Evolutionary conservation across 768 basidiomycete genomes (phyloP), one percentile per base, ranked within the genome.

Genomic region (Leccinum imitatum): DNA sequence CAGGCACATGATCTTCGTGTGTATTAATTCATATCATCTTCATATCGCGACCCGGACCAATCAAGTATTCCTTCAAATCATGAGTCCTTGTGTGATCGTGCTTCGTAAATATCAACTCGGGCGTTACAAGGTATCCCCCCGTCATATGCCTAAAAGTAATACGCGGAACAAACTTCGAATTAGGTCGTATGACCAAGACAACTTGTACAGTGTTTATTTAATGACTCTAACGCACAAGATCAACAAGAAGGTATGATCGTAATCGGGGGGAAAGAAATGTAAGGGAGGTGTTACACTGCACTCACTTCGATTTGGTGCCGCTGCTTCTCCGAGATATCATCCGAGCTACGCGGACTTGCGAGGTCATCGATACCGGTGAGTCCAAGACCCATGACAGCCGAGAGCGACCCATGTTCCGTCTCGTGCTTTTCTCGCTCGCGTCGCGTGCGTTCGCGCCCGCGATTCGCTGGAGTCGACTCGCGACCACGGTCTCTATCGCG

Each of bases 301-400:
- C 19, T 46, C 6, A 0, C 19, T 46, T 46, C 44, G 44, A 46
- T 21, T 46, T 46, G 44, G 19, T 46, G 11, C 10, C 19, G 54
- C 41, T 17, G 25, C 47, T 70, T 72, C 53, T 64, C 66, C 8
- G 9, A 10, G 4, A 59, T 6, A 39, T 72, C 72, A 14, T 60
- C 54, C 17, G 47, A 59, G 51, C 51, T 60, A 13, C 17, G 54
- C 33, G 61, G 48, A 53, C 57, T 63, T 21, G 54, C 48, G 0
- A 62, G 1, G 9, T 67, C 67, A 54, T 73, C 69, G 13, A 73
- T 59, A 10, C 64, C 62, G 0, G 37, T 68, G 48, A 73, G 71
- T 3, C 68, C 71, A 19, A 73, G 67, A 1, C 73, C 71, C 17
- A 46, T 71, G 4, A 75, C 58, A 17, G 71, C 68, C 4, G 71